Conservation (phyloP, 495 filamentous ascomycete genomes). For the Hypoxylon fragiforme region DNA sequence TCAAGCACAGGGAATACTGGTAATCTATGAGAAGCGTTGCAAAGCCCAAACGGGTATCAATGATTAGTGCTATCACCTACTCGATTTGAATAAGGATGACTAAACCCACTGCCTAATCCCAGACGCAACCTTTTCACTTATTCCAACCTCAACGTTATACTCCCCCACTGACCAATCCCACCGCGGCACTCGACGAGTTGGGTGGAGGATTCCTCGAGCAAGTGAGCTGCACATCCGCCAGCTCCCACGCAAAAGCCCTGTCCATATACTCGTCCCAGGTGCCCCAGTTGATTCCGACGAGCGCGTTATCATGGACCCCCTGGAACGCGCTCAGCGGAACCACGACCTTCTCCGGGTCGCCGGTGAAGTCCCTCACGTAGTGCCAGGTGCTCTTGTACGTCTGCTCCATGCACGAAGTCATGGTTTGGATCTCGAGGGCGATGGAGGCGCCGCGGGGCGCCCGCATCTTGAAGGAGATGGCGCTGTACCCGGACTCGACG, state of each 20-base stretch:
- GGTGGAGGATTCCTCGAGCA: constrained; percentile 2
- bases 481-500: background rate
- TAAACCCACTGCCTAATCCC: too few species aligned
- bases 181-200: too few species aligned
- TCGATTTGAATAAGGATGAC: too few species aligned
- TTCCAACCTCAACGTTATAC: too few species aligned
- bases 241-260: constrained; percentile 2
- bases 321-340: constrained; percentile 12
- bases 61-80: too few species aligned
- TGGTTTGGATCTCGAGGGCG: constrained; percentile 25
- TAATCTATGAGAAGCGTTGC: too few species aligned
- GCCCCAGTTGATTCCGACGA: constrained; percentile 20
- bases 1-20: too few species aligned
- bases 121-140: too few species aligned
- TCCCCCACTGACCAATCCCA: too few species aligned
- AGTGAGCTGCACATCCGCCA: background rate
- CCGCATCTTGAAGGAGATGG: constrained; percentile 12
- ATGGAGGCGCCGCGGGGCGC: constrained; percentile 15
- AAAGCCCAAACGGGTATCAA: too few species aligned
- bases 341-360: background rate
- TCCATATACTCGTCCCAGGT: constrained; percentile 2
- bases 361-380: constrained; percentile 8
- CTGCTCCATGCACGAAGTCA: background rate
- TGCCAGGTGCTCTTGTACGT: constrained; percentile 12
- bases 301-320: constrained; percentile 8